These are phyloP conservation scores for Phytophthora gonapodyides DNA, from an alignment of 352 stramenopile species.

Conservation along the genomic window DNA sequence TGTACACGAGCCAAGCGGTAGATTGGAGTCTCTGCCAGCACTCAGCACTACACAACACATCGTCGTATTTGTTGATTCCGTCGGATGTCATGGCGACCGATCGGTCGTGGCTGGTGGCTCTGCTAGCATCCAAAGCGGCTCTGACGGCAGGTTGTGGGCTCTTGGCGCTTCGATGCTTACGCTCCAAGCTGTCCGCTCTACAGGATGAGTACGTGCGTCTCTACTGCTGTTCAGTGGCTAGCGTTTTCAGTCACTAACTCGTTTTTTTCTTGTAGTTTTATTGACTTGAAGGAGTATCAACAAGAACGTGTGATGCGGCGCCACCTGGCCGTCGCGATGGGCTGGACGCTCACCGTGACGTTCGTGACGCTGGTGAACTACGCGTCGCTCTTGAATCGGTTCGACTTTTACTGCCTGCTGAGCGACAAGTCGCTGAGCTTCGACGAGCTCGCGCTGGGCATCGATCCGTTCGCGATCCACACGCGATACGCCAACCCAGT, in stretches of 20 bases:
- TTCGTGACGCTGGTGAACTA: slow-evolving; percentile 60
- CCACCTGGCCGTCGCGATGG: slow-evolving; percentile 45
- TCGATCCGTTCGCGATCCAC: slow-evolving; percentile 53
- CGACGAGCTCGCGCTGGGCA: slow-evolving; percentile 41
- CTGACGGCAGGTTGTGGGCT: slow-evolving; percentile 37
- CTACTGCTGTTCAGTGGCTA: background rate
- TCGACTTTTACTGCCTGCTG: slow-evolving; percentile 62
- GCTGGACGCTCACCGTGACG: slow-evolving; percentile 43
- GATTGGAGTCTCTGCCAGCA: slow-evolving; percentile 35
- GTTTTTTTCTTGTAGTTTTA: slow-evolving; percentile 45
- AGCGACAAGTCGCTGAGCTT: slow-evolving; percentile 33
- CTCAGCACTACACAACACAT: slow-evolving; percentile 9
- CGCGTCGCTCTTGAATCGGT: slow-evolving; percentile 63
- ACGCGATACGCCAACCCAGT: slow-evolving; percentile 41
- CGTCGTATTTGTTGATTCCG: slow-evolving; percentile 42
- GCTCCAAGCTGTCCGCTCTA: slow-evolving; percentile 61
- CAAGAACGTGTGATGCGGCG: slow-evolving; percentile 52
- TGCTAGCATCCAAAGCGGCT: slow-evolving; percentile 47
- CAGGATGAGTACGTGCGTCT: slow-evolving; percentile 62
- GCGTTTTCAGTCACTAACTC: background rate
- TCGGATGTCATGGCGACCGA: slow-evolving; percentile 45
- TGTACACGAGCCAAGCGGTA: slow-evolving; percentile 37
- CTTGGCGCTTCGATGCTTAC: slow-evolving; percentile 46
- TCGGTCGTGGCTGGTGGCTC: slow-evolving; percentile 49
- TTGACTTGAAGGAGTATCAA: slow-evolving; percentile 71